Conservation (phyloP, 2,329 filamentous ascomycete genomes). For the Ophiostoma triangulosporum region DNA sequence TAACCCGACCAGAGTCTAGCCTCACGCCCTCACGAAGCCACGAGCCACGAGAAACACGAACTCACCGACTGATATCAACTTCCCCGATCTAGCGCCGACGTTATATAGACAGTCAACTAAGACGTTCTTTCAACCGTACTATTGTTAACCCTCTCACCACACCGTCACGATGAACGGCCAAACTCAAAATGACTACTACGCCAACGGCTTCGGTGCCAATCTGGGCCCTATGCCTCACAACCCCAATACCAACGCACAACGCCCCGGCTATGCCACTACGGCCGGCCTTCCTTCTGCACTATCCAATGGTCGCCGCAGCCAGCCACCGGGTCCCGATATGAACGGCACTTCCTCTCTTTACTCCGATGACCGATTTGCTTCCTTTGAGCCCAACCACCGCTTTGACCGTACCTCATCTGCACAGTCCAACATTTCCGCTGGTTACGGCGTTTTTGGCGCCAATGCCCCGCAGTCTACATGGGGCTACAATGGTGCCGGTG, state of each 20-base stretch:
- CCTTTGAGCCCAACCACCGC: conserved; percentile 43
- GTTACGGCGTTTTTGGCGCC: conserved; percentile 36
- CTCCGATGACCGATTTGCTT: conserved; percentile 50
- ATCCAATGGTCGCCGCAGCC: conserved; percentile 43
- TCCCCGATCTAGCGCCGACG: background rate
- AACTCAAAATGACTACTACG: conserved; percentile 49
- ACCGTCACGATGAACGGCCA: conserved; percentile 35
- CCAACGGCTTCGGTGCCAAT: conserved; percentile 54
- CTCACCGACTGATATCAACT: background rate
- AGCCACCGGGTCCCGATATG: conserved; percentile 51
- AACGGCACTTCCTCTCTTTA: conserved; percentile 54
- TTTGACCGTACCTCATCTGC: conserved; percentile 27
- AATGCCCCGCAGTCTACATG: conserved; percentile 33
- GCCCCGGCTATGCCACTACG: conserved; percentile 47
- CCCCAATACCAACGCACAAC: conserved; percentile 58
- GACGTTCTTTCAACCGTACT: background rate
- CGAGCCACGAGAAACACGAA: background rate
- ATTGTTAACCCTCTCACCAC: background rate
- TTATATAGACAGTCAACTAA: background rate
- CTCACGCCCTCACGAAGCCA: background rate
- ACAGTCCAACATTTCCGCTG: conserved; percentile 21
- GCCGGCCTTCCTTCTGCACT: conserved; percentile 25
- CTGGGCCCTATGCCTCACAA: conserved; percentile 37
- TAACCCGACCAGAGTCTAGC: background rate
- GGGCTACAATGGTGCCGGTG: conserved; percentile 49